These are phyloP conservation scores for Cutaneotrichosporon spelunceum DNA, from an alignment of 1,284 basidiomycete genomes.

Conservation along the genomic window DNA sequence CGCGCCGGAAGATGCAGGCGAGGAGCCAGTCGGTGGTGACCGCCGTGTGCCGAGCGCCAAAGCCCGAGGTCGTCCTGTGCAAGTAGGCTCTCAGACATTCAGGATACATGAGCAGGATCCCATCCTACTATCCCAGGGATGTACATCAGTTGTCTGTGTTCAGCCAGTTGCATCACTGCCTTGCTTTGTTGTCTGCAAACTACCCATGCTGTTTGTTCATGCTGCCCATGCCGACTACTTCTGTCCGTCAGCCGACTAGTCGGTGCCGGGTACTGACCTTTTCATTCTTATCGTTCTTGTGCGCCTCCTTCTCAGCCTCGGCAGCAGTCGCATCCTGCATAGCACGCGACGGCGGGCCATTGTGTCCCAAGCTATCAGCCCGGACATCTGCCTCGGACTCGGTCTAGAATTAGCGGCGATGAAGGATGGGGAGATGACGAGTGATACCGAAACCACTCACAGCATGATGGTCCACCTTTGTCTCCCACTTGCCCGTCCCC, in stretches of 20 bases:
- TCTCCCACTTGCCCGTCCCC: slow-evolving; percentile 1
- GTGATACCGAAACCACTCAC: not conserved
- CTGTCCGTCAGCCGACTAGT: not conserved
- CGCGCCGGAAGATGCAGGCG: slow-evolving; percentile 6
- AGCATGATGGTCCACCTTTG: slow-evolving; percentile 2
- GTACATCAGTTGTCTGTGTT: not conserved
- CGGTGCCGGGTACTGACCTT: not conserved
- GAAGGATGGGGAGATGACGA: too few species aligned
- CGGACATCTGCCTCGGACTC: slow-evolving; percentile 21
- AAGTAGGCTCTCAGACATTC: not conserved
- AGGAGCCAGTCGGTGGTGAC: not conserved
- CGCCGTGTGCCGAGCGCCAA: not conserved
- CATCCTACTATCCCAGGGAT: not conserved
- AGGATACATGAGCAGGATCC: too few species aligned
- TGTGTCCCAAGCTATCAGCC: slow-evolving; percentile 8
- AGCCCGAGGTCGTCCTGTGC: too few species aligned
- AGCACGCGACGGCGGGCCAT: slow-evolving; percentile 4
- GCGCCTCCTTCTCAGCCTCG: slow-evolving; percentile 5
- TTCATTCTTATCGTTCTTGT: not conserved
- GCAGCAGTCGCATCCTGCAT: slow-evolving; percentile 15
- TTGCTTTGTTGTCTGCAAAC: not conserved
- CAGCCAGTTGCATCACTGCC: not conserved
- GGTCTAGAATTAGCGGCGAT: slow-evolving; percentile 11
- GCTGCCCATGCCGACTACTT: not conserved
- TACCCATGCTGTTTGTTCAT: not conserved